Conservation (phyloP, 306 rosid species). For the Vicia sativa region DNA sequence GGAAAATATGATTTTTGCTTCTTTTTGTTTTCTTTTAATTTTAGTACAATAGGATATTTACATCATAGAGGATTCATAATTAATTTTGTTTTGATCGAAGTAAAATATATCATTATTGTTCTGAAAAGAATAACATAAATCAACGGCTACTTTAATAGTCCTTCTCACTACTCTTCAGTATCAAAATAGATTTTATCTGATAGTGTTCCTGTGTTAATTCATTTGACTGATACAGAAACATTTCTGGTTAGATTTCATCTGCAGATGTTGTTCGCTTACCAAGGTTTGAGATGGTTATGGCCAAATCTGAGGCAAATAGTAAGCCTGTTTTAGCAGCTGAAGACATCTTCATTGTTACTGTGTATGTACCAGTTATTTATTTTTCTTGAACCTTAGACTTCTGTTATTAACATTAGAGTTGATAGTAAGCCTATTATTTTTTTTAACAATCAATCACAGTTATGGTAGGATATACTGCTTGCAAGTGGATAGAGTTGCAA, state of each 20-base stretch:
- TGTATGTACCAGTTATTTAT: conserved; percentile 58
- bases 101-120: conserved; percentile 19
- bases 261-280: conserved; percentile 94
- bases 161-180: conserved; percentile 19
- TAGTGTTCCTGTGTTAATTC: conserved; percentile 21
- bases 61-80: conserved; percentile 14
- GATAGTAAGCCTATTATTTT: conserved; percentile 19
- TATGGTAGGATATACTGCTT: conserved; percentile 98
- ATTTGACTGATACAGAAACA: conserved; percentile 44
- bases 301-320: conserved; percentile 86
- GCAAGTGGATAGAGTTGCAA: conserved; percentile 94
- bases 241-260: conserved; percentile 79
- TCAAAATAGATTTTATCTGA: conserved; percentile 32
- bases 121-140: conserved; percentile 33
- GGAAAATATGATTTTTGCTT: conserved; percentile 25
- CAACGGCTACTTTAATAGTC: conserved; percentile 34
- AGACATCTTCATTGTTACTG: conserved; percentile 82
- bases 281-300: conserved; percentile 94
- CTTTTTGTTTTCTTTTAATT: conserved; percentile 2
- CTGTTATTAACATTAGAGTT: conserved; percentile 28
- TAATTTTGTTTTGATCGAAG: conserved; percentile 15
- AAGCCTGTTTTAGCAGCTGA: conserved; percentile 90
- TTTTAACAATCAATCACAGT: conserved; percentile 48
- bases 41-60: conserved; percentile 22
- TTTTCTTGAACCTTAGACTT: conserved; percentile 19